Base-by-base conservation (phyloP, 75 land plant genomes). In the Chamaecyparis obtusa region DNA sequence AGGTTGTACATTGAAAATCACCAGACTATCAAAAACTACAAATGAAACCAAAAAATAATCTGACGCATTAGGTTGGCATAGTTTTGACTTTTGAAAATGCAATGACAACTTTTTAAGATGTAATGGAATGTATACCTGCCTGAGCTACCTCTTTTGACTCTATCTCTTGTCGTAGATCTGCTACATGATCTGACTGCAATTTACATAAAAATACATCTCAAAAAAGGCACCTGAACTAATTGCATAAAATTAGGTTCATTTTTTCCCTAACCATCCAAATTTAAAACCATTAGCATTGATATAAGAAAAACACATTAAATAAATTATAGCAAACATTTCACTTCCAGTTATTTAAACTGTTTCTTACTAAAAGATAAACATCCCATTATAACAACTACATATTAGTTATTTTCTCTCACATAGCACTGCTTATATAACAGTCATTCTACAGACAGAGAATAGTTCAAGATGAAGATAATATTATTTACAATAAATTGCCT, bases 81-180 rank as follows among this genome's bases (percentile, higher is more conserved):
- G 83, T 44, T 80, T 81, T n/a, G 10, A n/a, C 32, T 81, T 24
- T 9, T 32, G 44, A 43, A 80, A 81, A 11, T 46, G 83, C 5
- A 13, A 77, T 35, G 15, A 36, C 24, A 77, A 43, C n/a, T 9
- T n/a, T 3, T 81, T 46, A 43, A 46, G 49, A 43, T 81, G n/a
- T 8, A n/a, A 81, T 81, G 33, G 81, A 78, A 78, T 78, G 81
- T 78, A 39, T 81, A 81, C 83, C 83, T 81, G 83, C 83, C 83
- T 81, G 83, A 44, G 83, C 13, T 81, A 81, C 83, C 44, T 81
- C 83, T 48, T 81, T 46, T 81, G 44, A 81, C 33, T 81, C 83
- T 81, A 81, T 81, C 51, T 81, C 49, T 44, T 14, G 48, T 14
- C 51, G 83, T 16, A 81, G 46, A 24, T 44, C 9, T 81, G 83